Conservation (phyloP, 169 alveolate species). For the Plasmodium coatneyi region DNA sequence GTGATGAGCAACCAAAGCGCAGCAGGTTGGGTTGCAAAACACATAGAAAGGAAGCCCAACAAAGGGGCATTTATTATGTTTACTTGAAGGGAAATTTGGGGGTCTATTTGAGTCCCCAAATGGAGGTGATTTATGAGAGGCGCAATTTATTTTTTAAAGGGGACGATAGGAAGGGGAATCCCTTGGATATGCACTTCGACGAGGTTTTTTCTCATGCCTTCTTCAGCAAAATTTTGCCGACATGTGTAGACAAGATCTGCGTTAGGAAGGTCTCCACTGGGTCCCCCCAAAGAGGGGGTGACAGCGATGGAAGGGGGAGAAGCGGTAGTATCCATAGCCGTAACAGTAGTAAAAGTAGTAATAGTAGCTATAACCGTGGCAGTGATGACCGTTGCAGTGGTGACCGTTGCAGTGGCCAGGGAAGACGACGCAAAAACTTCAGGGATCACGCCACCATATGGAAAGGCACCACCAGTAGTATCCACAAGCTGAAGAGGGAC, state of each 20-base stretch:
- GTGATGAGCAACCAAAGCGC: background rate
- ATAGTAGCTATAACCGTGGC: background rate
- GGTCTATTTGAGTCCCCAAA: conserved; percentile 5
- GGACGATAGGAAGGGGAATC: background rate
- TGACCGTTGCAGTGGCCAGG: no score
- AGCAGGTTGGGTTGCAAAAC: background rate
- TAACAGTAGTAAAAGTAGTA: background rate
- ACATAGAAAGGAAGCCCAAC: background rate
- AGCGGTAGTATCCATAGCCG: background rate
- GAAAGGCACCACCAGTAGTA: background rate
- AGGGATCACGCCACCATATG: background rate
- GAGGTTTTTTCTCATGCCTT: background rate
- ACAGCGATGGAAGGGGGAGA: background rate
- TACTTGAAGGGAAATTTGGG: conserved; percentile 3
- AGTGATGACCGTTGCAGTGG: no score
- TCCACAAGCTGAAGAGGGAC: background rate
- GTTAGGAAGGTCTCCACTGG: background rate
- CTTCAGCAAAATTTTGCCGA: background rate
- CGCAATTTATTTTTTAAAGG: conserved; percentile 21
- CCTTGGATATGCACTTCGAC: conserved; percentile 11
- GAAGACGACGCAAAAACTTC: background rate
- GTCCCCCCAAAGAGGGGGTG: background rate
- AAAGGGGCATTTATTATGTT: background rate
- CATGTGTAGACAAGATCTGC: conserved; percentile 13
- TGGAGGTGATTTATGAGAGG: background rate